Conservation (phyloP, 2,329 filamentous ascomycete species). For the Macroventuria anomochaeta region DNA sequence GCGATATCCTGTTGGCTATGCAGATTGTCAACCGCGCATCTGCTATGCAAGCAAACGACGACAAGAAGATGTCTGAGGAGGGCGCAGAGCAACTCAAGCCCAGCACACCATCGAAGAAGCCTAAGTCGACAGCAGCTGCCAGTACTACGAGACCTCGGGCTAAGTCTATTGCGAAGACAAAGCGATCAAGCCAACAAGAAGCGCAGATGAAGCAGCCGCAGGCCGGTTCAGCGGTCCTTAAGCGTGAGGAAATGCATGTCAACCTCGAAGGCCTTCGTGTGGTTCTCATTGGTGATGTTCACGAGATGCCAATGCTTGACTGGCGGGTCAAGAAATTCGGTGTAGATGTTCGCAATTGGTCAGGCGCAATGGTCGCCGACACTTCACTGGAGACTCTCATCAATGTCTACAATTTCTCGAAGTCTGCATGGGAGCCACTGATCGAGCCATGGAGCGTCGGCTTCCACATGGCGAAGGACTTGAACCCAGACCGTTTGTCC, state of each 20-base stretch:
- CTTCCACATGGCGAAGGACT: slow-evolving; percentile 82
- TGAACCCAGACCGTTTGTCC: slow-evolving; percentile 75
- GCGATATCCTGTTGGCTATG: slow-evolving; percentile 91
- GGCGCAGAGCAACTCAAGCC: slow-evolving; percentile 63
- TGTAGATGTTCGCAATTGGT: slow-evolving; percentile 88
- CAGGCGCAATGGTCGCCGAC: slow-evolving; percentile 82
- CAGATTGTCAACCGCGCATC: slow-evolving; percentile 92
- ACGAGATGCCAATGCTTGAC: slow-evolving; percentile 94
- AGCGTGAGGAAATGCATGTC: slow-evolving; percentile 82
- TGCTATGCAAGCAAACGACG: slow-evolving; percentile 73
- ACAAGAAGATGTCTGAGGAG: slow-evolving; percentile 56
- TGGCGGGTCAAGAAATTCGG: slow-evolving; percentile 91
- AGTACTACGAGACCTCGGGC: slow-evolving; percentile 55
- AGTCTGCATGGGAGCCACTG: slow-evolving; percentile 96
- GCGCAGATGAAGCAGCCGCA: slow-evolving; percentile 63
- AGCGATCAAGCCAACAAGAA: slow-evolving; percentile 58
- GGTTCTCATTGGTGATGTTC: slow-evolving; percentile 91
- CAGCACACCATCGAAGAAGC: slow-evolving; percentile 55
- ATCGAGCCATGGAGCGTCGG: slow-evolving; percentile 97
- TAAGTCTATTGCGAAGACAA: slow-evolving; percentile 55
- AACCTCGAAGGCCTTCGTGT: slow-evolving; percentile 87
- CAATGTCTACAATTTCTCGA: slow-evolving; percentile 98
- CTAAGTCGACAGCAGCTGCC: slow-evolving; percentile 56
- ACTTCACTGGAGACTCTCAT: slow-evolving; percentile 91
- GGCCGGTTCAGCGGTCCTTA: slow-evolving; percentile 62